These are phyloP conservation scores for Chytriomyces sp. DNA, from an alignment of 192 early-diverging fungal genomes.

Conservation along the genomic window DNA sequence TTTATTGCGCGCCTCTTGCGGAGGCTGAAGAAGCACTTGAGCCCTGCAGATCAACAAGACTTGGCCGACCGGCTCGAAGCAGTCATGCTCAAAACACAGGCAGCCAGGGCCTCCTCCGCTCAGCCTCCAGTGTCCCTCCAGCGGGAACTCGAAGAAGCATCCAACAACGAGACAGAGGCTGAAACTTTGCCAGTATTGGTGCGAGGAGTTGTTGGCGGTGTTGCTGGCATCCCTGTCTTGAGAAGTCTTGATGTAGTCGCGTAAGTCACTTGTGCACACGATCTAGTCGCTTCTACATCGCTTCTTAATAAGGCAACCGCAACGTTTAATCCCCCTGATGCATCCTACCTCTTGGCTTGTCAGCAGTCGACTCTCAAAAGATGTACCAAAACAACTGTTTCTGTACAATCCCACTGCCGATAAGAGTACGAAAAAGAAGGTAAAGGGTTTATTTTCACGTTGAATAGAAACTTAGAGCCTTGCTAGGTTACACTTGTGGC, in stretches of 20 bases:
- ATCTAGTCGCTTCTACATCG: not conserved
- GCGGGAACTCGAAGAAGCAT: not conserved
- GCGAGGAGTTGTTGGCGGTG: conserved; percentile 34
- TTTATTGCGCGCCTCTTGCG: conserved; percentile 69
- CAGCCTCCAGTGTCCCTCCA: not conserved
- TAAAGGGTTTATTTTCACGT: conserved; percentile 17
- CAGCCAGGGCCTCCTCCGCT: not conserved
- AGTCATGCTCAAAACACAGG: conserved; percentile 27
- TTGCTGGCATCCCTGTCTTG: conserved; percentile 45
- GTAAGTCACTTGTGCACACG: conserved; percentile 16
- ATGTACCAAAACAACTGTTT: conserved; percentile 62
- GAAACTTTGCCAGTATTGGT: conserved; percentile 33
- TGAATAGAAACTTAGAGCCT: not conserved
- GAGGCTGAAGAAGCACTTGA: conserved; percentile 62
- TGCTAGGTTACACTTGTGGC: conserved; percentile 60
- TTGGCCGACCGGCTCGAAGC: conserved; percentile 60
- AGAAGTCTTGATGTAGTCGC: conserved; percentile 38
- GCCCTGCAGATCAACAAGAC: conserved; percentile 67
- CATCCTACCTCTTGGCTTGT: conserved; percentile 50
- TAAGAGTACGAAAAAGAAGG: conserved; percentile 56
- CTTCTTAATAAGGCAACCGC: conserved; percentile 42
- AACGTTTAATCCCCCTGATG: conserved; percentile 61
- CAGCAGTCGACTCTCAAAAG: conserved; percentile 17
- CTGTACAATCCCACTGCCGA: conserved; percentile 78
- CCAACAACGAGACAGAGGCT: conserved; percentile 8